A percentile compares a stretch with the other conserved stretches of the same genome.
These are phyloP conservation scores for Gypsophila paniculata DNA, from an alignment of 179 eudicot genomes.

Conservation along the genomic window DNA sequence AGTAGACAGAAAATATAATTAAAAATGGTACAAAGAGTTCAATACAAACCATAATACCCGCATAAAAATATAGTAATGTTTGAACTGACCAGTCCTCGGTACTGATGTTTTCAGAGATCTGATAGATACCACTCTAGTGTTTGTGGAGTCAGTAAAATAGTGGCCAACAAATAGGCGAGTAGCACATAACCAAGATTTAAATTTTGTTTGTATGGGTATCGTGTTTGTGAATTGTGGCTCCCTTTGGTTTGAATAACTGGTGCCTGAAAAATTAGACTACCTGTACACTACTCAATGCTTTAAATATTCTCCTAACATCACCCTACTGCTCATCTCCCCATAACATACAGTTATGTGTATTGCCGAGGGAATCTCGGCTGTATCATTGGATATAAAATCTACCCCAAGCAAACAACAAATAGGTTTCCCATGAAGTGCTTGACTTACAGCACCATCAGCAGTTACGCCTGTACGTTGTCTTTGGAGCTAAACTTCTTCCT, in stretches of 20 bases:
- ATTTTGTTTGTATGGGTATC: not conserved
- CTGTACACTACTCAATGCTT: not conserved
- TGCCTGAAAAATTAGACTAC: not conserved
- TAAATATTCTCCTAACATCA: not conserved
- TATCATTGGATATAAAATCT: not conserved
- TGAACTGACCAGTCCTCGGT: no score
- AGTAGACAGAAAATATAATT: no score
- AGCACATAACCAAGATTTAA: not conserved
- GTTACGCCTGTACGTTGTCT: not conserved
- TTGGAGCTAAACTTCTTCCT: not conserved
- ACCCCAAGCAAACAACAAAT: not conserved
- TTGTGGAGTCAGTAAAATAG: no score
- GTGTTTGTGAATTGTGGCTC: not conserved
- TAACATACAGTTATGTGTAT: not conserved
- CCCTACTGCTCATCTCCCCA: not conserved
- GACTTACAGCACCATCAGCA: not conserved
- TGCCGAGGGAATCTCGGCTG: not conserved
- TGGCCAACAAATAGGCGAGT: not conserved
- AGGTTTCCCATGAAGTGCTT: not conserved
- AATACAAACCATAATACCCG: no score
- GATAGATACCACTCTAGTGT: no score
- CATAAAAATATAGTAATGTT: no score
- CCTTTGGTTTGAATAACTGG: not conserved
- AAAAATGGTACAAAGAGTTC: no score
- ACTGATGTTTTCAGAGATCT: no score